Percentiles rank a stretch among this genome's conserved stretches.
Conservation (phyloP, 169 alveolate species). For the Plasmodium fragile region DNA sequence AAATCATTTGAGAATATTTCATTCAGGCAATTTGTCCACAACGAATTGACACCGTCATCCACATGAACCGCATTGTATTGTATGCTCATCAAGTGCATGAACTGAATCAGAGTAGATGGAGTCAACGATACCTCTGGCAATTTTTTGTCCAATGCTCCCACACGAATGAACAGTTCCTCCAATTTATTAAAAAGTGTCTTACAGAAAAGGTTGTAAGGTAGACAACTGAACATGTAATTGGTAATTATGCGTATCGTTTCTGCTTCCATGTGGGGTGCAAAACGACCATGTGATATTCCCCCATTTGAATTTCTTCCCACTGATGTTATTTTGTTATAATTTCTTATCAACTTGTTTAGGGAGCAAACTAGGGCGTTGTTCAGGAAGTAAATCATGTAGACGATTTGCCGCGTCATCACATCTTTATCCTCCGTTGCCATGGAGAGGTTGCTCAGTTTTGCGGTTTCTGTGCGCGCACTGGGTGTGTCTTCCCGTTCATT, state of each 20-base stretch:
- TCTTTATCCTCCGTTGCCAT: background rate
- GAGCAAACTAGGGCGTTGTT: background rate
- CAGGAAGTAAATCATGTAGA: constrained; percentile 12
- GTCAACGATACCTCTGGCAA: background rate
- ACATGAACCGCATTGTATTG: background rate
- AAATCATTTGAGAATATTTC: constrained; percentile 26
- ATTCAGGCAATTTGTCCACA: constrained; percentile 4
- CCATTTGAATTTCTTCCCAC: background rate
- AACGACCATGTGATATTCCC: background rate
- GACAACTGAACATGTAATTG: constrained; percentile 53
- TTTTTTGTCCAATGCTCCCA: background rate
- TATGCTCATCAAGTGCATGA: constrained; percentile 26
- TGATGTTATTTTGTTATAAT: constrained; percentile 9
- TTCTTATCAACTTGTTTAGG: constrained; percentile 17
- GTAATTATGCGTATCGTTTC: constrained; percentile 3
- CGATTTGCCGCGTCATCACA: constrained; percentile 1
- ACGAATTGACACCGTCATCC: background rate
- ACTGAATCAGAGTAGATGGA: constrained; percentile 11
- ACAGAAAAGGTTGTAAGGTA: constrained; percentile 31
- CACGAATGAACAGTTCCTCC: background rate
- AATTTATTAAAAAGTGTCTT: constrained; percentile 9
- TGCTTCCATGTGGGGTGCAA: background rate
- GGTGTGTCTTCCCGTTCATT: background rate
- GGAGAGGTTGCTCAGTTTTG: background rate
- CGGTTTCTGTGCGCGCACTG: background rate